These are phyloP conservation scores for Aureobasidium sp. DNA, from an alignment of 2,329 filamentous ascomycete species.

Conservation along the genomic window DNA sequence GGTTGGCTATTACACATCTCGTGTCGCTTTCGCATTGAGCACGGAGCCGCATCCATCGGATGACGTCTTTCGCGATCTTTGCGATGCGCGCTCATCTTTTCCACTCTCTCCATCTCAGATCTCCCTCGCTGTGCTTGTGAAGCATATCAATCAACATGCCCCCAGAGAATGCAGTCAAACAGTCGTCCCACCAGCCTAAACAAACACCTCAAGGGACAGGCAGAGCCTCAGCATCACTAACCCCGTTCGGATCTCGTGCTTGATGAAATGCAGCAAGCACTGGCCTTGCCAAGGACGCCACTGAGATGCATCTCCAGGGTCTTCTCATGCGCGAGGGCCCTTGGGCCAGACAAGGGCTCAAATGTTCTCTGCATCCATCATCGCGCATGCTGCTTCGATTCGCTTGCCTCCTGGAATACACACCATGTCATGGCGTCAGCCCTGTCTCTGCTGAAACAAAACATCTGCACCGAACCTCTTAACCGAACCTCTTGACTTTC, in stretches of 20 bases:
- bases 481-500: neutral
- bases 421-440: neutral
- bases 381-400: neutral
- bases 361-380: neutral
- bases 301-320: conserved; percentile 3
- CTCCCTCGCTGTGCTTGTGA: too few relatives aligned
- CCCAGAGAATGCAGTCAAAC: too few relatives aligned
- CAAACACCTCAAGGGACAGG: neutral
- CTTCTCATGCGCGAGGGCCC: neutral
- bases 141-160: neutral
- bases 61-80: neutral
- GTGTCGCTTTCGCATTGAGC: neutral
- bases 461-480: neutral
- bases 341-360: neutral
- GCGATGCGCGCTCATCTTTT: neutral
- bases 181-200: neutral
- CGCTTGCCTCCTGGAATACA: neutral
- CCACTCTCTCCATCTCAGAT: too few relatives aligned
- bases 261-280: neutral
- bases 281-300: conserved; percentile 8
- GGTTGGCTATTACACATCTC: neutral
- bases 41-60: neutral
- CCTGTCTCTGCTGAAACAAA: neutral
- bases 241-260: neutral
- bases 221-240: neutral